Evolutionary conservation across 1,284 basidiomycete species (phyloP).

Genomic region (Tilletia setariae): DNA sequence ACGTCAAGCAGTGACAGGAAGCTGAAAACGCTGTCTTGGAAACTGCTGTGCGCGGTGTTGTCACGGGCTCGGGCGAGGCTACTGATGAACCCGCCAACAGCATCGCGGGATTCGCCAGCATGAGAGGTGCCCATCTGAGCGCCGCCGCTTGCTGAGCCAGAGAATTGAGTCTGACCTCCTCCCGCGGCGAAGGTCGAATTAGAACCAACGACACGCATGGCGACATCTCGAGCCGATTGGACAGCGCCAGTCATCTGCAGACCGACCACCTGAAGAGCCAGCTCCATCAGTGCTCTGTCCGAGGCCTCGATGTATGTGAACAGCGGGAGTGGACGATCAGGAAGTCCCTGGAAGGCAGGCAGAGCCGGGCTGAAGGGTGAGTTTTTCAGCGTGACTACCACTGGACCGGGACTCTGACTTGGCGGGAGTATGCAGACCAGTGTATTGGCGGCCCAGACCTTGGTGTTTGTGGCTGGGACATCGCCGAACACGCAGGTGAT

Average conservation of each 20-base stretch:
- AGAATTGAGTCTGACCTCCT: constrained; percentile 4
- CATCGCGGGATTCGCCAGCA: neutral
- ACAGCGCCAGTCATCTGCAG: constrained; percentile 94
- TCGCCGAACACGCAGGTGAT: constrained; percentile 81
- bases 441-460: constrained; percentile 88
- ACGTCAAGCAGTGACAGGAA: constrained; percentile 71
- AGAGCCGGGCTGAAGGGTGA: constrained; percentile 18
- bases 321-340: constrained; percentile 39
- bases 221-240: constrained; percentile 85
- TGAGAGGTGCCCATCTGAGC: neutral
- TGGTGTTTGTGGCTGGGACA: constrained; percentile 73
- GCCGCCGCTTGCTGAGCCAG: neutral
- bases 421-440: constrained; percentile 89
- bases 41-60: constrained; percentile 41
- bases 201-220: constrained; percentile 58
- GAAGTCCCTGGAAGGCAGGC: neutral
- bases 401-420: constrained; percentile 73
- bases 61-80: neutral
- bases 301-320: constrained; percentile 86
- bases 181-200: constrained; percentile 22
- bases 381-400: constrained; percentile 72
- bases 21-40: constrained; percentile 74
- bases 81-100: neutral
- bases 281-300: constrained; percentile 87
- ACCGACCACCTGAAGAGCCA: constrained; percentile 88